A percentile compares a stretch with the other conserved stretches of the same genome.
These are phyloP conservation scores for Peniophora sp. DNA, from an alignment of 1,284 basidiomycete species.

Conservation along the genomic window DNA sequence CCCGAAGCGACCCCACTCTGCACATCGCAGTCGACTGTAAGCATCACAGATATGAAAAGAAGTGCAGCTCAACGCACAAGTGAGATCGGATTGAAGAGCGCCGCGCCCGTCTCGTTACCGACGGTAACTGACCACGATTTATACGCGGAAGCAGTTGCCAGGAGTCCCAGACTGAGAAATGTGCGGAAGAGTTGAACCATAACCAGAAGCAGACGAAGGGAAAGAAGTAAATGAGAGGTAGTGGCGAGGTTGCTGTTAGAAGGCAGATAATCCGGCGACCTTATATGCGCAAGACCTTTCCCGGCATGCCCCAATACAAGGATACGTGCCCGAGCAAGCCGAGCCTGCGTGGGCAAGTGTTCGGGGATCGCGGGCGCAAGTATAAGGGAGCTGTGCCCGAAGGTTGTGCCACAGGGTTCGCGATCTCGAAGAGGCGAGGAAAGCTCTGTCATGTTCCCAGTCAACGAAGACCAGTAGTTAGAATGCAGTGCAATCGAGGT, in stretches of 20 bases:
- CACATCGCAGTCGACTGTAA: conserved; percentile 12
- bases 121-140: background rate
- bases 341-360: too few species aligned
- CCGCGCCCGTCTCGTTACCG: background rate
- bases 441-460: too few species aligned
- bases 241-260: background rate
- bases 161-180: background rate
- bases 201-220: background rate
- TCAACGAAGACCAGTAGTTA: too few species aligned
- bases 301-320: too few species aligned
- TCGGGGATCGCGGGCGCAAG: too few species aligned
- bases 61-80: background rate
- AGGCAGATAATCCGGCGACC: too few species aligned
- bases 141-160: background rate
- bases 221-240: background rate
- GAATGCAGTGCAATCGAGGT: too few species aligned
- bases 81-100: background rate
- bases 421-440: too few species aligned
- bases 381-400: too few species aligned
- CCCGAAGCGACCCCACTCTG: conserved; percentile 37
- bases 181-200: background rate
- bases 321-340: too few species aligned
- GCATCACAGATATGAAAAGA: background rate
- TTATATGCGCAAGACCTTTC: too few species aligned
- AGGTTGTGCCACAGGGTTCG: too few species aligned